These are phyloP conservation scores for Annulohypoxylon bovei DNA, from an alignment of 495 filamentous ascomycete species.

Conservation along the genomic window DNA sequence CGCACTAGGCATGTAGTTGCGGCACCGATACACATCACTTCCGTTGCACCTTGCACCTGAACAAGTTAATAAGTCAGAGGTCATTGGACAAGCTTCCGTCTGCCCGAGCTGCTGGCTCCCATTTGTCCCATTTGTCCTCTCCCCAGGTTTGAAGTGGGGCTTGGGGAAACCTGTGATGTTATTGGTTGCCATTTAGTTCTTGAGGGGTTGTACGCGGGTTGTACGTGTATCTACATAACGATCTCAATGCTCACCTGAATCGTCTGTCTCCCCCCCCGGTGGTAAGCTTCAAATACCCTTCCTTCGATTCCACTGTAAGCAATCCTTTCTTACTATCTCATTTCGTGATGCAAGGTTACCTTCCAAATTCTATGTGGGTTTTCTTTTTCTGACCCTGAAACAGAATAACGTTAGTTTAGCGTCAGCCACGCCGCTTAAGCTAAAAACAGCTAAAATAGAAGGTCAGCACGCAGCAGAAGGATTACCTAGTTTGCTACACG, in stretches of 20 bases:
- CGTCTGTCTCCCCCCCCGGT: constrained; percentile 1
- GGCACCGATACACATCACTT: neutral
- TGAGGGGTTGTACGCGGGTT: constrained; percentile 12
- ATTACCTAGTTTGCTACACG: constrained; percentile 8
- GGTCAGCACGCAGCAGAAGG: constrained; percentile 19
- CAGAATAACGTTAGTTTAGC: constrained; percentile 32
- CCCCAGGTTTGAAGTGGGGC: constrained; percentile 34
- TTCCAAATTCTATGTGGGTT: neutral
- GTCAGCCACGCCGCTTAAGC: constrained; percentile 16
- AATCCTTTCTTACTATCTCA: neutral
- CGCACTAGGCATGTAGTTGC: constrained; percentile 7
- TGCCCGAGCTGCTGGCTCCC: constrained; percentile 34
- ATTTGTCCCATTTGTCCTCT: constrained; percentile 43
- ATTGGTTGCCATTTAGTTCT: constrained; percentile 21
- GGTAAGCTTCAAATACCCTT: constrained; percentile 3
- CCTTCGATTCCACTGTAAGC: constrained; percentile 16
- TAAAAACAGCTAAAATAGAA: constrained; percentile 15
- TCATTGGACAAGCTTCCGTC: constrained; percentile 34
- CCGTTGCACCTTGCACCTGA: constrained; percentile 1
- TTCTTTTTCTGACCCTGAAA: constrained; percentile 27
- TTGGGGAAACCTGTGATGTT: neutral
- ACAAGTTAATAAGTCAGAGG: constrained; percentile 5
- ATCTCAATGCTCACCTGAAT: neutral
- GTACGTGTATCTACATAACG: constrained; percentile 20
- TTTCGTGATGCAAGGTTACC: constrained; percentile 3